A percentile compares a stretch with the other conserved stretches of the same genome.
phyloP scores from a whole-genome alignment of 768 basidiomycete species.

The Cyclocybe aegerita region DNA sequence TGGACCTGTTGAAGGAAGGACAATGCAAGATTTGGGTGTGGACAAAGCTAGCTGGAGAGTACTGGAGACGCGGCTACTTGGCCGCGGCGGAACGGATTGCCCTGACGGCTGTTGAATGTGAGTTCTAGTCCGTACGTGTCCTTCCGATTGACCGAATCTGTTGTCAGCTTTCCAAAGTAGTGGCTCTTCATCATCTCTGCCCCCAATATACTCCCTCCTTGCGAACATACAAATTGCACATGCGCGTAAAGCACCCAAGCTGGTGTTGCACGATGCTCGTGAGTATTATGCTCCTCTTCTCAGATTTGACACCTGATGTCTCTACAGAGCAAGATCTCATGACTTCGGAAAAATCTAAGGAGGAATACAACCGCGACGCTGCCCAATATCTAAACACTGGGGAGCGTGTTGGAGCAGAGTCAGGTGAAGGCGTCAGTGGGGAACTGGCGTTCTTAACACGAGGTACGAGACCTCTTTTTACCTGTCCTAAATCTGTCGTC shows the following conservation, averaged over 20 bases:
- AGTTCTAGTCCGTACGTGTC: constrained; percentile 33
- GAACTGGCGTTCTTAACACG: constrained; percentile 63
- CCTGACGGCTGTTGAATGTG: constrained; percentile 63
- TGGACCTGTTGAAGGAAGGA: constrained; percentile 70
- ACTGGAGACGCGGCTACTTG: constrained; percentile 77
- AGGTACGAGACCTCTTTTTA: constrained; percentile 38
- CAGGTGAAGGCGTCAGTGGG: constrained; percentile 57
- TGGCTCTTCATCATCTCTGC: constrained; percentile 49
- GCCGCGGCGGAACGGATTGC: constrained; percentile 79
- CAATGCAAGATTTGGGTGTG: constrained; percentile 74
- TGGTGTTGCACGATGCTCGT: constrained; percentile 74
- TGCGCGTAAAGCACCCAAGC: constrained; percentile 82
- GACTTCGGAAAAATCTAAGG: constrained; percentile 57
- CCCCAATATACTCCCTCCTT: constrained; percentile 77
- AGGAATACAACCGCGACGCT: constrained; percentile 69
- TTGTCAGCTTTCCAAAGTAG: constrained; percentile 50
- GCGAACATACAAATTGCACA: constrained; percentile 84
- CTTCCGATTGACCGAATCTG: constrained; percentile 13
- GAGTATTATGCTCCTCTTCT: constrained; percentile 26
- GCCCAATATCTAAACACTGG: constrained; percentile 65
- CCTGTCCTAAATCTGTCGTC: background rate
- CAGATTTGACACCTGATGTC: background rate
- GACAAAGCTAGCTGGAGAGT: constrained; percentile 84
- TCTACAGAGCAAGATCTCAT: constrained; percentile 64
- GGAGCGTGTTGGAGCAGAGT: constrained; percentile 53